Conservation (phyloP, 2,329 filamentous ascomycete genomes). For the Xylaria multiplex region DNA sequence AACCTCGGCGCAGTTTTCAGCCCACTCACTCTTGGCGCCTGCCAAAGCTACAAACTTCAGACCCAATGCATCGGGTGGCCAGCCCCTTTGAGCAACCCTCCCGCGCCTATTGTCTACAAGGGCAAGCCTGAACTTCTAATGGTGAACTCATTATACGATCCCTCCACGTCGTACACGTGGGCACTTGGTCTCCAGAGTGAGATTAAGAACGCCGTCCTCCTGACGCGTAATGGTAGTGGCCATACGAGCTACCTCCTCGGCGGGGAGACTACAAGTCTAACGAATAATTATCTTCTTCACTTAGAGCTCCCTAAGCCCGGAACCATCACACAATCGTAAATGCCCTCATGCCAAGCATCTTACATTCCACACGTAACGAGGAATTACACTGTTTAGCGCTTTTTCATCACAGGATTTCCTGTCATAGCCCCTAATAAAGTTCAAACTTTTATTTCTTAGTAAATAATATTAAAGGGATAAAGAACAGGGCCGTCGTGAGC, state of each 20-base stretch:
- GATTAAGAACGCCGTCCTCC: slow-evolving; percentile 50
- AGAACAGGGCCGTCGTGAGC: background rate
- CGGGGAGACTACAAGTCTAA: slow-evolving; percentile 48
- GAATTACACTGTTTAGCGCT: background rate
- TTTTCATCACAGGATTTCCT: background rate
- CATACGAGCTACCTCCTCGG: slow-evolving; percentile 52
- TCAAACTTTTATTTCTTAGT: background rate
- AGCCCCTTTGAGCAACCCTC: slow-evolving; percentile 49
- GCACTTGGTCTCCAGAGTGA: slow-evolving; percentile 49
- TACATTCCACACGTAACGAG: background rate
- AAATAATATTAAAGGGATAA: background rate
- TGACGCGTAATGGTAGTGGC: slow-evolving; percentile 54
- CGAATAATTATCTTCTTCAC: slow-evolving; percentile 50
- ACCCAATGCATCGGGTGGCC: slow-evolving; percentile 55
- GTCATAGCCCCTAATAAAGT: slow-evolving; percentile 10
- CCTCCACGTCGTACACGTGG: slow-evolving; percentile 53
- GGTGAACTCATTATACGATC: slow-evolving; percentile 54
- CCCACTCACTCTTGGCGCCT: slow-evolving; percentile 49
- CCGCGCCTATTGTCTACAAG: slow-evolving; percentile 41
- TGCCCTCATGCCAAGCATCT: background rate
- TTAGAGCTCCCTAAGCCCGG: slow-evolving; percentile 47
- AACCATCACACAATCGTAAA: slow-evolving; percentile 38
- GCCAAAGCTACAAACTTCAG: slow-evolving; percentile 51
- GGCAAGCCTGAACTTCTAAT: slow-evolving; percentile 50
- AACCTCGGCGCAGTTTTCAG: slow-evolving; percentile 46